Evolutionary conservation across 768 basidiomycete species (phyloP).

Genomic region (Rhodocollybia butyracea): DNA sequence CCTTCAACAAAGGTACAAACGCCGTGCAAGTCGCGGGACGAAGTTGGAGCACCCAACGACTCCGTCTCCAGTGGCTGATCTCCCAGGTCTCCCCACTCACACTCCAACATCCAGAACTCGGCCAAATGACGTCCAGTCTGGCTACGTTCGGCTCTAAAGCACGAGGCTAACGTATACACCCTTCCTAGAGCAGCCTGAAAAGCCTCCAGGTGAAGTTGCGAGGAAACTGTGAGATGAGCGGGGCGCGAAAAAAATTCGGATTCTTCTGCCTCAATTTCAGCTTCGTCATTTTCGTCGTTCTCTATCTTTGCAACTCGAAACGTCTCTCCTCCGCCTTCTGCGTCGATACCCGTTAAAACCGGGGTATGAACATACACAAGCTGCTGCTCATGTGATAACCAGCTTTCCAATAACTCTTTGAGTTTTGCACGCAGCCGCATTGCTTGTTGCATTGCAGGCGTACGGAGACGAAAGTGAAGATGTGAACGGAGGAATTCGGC

Average conservation of each 20-base stretch:
- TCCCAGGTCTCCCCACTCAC: constrained; percentile 62
- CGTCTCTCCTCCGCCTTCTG: constrained; percentile 94
- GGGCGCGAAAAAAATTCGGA: constrained; percentile 71
- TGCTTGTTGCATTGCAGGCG: constrained; percentile 55
- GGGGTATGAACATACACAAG: constrained; percentile 84
- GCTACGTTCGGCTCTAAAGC: constrained; percentile 91
- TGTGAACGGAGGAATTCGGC: constrained; percentile 81
- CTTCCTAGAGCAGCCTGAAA: constrained; percentile 74
- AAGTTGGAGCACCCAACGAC: background rate
- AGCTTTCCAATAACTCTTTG: constrained; percentile 52
- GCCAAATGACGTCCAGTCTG: constrained; percentile 89
- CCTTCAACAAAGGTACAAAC: constrained; percentile 47
- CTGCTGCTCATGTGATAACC: constrained; percentile 55
- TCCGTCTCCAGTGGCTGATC: background rate
- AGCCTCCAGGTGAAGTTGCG: constrained; percentile 93
- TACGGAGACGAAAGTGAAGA: constrained; percentile 84
- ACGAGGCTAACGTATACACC: constrained; percentile 89
- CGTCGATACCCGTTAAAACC: constrained; percentile 86
- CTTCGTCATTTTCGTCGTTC: constrained; percentile 5
- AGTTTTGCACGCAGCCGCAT: constrained; percentile 37
- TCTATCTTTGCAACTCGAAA: constrained; percentile 58
- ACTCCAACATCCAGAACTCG: constrained; percentile 99
- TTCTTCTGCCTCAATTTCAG: constrained; percentile 11
- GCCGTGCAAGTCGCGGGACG: constrained; percentile 5
- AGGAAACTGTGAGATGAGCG: constrained; percentile 90